These are phyloP conservation scores for Kalaharituber pfeilii DNA, from an alignment of 2,329 filamentous ascomycete genomes.

Conservation along the genomic window DNA sequence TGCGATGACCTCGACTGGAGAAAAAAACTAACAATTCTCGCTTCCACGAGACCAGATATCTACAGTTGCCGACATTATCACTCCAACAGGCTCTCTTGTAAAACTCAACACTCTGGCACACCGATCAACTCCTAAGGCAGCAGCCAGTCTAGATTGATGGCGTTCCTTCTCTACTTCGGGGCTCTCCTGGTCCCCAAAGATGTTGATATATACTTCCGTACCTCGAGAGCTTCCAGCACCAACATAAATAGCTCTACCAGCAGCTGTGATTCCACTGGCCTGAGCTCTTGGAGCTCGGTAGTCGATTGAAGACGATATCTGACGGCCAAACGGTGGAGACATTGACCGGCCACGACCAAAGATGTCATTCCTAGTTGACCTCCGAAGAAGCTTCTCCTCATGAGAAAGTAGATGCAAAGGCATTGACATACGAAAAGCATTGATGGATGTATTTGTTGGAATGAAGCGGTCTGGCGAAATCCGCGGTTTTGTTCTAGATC, in stretches of 20 bases:
- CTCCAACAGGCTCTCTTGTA: slow-evolving; percentile 20
- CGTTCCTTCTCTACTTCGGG: slow-evolving; percentile 45
- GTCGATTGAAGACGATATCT: slow-evolving; percentile 3
- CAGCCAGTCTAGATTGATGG: slow-evolving; percentile 57
- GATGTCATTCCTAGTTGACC: slow-evolving; percentile 14
- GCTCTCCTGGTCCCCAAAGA: slow-evolving; percentile 35
- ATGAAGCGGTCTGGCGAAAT: slow-evolving; percentile 20
- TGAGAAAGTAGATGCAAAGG: slow-evolving; percentile 17
- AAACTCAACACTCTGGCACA: slow-evolving; percentile 48
- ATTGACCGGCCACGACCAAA: slow-evolving; percentile 12
- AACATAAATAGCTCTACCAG: slow-evolving; percentile 1
- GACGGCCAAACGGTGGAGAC: slow-evolving; percentile 7
- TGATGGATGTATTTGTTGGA: slow-evolving; percentile 18
- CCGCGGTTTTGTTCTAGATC: background rate
- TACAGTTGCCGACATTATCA: slow-evolving; percentile 7
- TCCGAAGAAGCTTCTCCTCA: slow-evolving; percentile 18
- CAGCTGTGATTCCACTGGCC: slow-evolving; percentile 12
- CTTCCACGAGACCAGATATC: slow-evolving; percentile 12
- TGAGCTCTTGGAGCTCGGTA: slow-evolving; percentile 13
- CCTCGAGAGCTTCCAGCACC: slow-evolving; percentile 1
- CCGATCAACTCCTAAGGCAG: slow-evolving; percentile 64
- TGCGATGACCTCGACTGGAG: slow-evolving; percentile 18
- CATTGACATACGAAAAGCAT: slow-evolving; percentile 21
- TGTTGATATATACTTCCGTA: slow-evolving; percentile 34
- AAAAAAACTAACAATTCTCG: slow-evolving; percentile 5